These are phyloP conservation scores for Candida andamanensis DNA, from an alignment of 805 yeast species.

Conservation along the genomic window DNA sequence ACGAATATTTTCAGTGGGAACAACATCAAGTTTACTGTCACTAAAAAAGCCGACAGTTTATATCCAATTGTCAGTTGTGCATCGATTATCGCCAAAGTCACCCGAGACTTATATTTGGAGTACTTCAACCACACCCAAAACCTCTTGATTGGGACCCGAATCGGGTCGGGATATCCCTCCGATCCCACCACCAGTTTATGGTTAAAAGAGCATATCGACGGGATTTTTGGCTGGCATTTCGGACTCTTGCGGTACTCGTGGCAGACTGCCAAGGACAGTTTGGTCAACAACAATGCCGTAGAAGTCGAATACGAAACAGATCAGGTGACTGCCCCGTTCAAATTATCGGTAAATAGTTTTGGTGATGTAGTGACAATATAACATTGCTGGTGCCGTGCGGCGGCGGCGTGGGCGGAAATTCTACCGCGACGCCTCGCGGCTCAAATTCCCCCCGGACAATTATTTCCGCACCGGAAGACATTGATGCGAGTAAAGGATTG, in stretches of 20 bases:
- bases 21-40: constrained; percentile 62
- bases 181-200: constrained; percentile 84
- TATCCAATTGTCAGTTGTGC: constrained; percentile 94
- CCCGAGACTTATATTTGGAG: constrained; percentile 66
- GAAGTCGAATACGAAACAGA: constrained; percentile 57
- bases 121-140: constrained; percentile 25
- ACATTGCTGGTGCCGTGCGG: not conserved
- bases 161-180: constrained; percentile 92
- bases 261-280: constrained; percentile 83
- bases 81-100: constrained; percentile 92
- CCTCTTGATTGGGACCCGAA: constrained; percentile 32
- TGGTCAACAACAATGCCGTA: constrained; percentile 48
- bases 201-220: constrained; percentile 60
- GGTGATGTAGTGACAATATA: constrained; percentile 2
- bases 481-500: constrained; percentile 14
- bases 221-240: constrained; percentile 79
- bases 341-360: constrained; percentile 1
- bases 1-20: constrained; percentile 57
- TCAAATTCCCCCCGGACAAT: constrained; percentile 6
- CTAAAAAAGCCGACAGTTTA: constrained; percentile 91
- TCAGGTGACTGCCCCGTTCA: constrained; percentile 1
- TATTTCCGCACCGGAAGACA: constrained; percentile 12
- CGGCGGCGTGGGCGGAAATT: not conserved
- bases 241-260: constrained; percentile 80
- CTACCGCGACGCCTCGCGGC: no score